phyloP scores from a whole-genome alignment of 164 flowering plant species.

The Berberis thunbergii region DNA sequence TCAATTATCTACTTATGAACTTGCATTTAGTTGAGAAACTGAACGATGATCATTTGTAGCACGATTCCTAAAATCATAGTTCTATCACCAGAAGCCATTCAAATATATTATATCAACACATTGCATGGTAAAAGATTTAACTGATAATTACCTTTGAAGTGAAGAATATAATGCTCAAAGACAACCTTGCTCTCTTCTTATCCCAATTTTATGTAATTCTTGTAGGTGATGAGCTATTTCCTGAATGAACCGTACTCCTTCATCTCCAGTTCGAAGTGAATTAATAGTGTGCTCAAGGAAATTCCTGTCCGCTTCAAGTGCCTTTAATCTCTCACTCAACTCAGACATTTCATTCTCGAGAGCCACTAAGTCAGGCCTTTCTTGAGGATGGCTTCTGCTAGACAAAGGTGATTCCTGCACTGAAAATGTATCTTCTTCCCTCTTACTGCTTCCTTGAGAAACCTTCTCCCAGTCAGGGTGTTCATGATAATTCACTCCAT shows the following conservation, averaged over 20 bases:
- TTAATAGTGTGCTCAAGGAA: slow-evolving; percentile 47
- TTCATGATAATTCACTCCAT: slow-evolving; percentile 9
- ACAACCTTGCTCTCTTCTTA: slow-evolving; percentile 13
- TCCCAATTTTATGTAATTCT: slow-evolving; percentile 40
- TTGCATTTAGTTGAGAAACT: too few species aligned
- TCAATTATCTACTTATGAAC: too few species aligned
- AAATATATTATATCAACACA: too few species aligned
- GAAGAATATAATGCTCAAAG: slow-evolving; percentile 16
- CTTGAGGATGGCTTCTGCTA: background rate
- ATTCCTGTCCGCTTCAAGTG: slow-evolving; percentile 48
- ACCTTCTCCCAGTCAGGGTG: slow-evolving; percentile 8
- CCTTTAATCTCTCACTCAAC: slow-evolving; percentile 38
- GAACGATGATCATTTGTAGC: too few species aligned
- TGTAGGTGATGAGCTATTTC: slow-evolving; percentile 58
- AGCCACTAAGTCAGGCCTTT: slow-evolving; percentile 18
- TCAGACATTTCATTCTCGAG: slow-evolving; percentile 33
- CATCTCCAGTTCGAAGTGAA: slow-evolving; percentile 39
- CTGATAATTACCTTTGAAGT: slow-evolving; percentile 12
- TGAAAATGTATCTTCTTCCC: slow-evolving; percentile 14
- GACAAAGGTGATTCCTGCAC: slow-evolving; percentile 2
- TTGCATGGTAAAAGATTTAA: too few species aligned
- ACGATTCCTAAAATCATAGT: too few species aligned
- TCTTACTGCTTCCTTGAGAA: slow-evolving; percentile 8
- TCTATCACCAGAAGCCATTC: too few species aligned
- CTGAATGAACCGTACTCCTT: slow-evolving; percentile 44